Base-by-base conservation (phyloP, 768 basidiomycete species). In the Goffeauzyma gilvescens region DNA sequence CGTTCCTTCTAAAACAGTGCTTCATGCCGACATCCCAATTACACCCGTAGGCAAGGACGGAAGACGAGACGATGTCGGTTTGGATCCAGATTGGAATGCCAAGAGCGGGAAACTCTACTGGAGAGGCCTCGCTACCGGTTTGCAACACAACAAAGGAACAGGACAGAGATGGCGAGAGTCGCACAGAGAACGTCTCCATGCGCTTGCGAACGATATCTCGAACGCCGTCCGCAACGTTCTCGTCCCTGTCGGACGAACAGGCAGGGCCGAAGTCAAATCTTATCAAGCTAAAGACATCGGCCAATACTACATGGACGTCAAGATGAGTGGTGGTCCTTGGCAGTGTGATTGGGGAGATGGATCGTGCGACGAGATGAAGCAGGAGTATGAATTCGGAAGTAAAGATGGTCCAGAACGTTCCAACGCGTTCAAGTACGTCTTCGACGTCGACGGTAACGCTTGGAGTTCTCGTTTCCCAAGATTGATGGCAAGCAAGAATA, bases 381-480 rank as follows among this genome's bases (percentile, higher is more conserved):
- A 56, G 38, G 52, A 59, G 49, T 58, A 60, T 38, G 48, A 59
- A 6, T 63, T 57, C 42, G 61, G 55, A 4, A 46, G 45, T 6
- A 57, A 61, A 39, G 64, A 64, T 40, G 49, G 46, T 38, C 43
- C 54, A 9, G 62, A 65, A 43, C 60, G 48, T 32, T 51, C 53
- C n/a, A 65, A 65, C 43, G 51, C 55, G 10, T 65, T 52, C 55
- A 65, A 65, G 55, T 65, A 61, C 42, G 61, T 65, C 4, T 63
- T 65, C 42, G 64, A 65, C 38, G 55, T 65, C 36, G 64, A 65
- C 32, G 62, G 62, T 17, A 62, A 65, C 49, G 60, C 64, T 33
- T 65, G 64, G 64, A 60, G 58, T 28, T 64, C 62, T 5, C 41
- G 62, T 25, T 65, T 65, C 56, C 64, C 64, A 8, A 41, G 62